Evolutionary conservation across 495 filamentous ascomycete species (phyloP).

Genomic region (Aspergillus sclerotioniger): DNA sequence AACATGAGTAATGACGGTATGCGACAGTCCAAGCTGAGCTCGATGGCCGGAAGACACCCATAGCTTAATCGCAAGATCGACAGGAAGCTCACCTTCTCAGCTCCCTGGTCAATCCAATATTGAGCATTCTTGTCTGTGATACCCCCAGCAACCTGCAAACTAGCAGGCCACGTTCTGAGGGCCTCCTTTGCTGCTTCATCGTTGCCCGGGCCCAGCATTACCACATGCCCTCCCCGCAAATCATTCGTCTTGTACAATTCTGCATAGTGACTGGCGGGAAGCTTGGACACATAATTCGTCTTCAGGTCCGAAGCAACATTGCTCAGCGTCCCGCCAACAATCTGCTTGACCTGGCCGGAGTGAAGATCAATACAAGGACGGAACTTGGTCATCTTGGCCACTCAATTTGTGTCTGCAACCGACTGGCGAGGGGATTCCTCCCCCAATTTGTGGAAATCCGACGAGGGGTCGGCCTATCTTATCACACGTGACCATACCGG

Average conservation of each 20-base stretch:
- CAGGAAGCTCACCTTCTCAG: slow-evolving; percentile 70
- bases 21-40: background rate
- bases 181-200: slow-evolving; percentile 75
- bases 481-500: slow-evolving; percentile 41
- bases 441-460: slow-evolving; percentile 16
- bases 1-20: no score
- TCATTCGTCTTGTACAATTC: slow-evolving; percentile 70
- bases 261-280: slow-evolving; percentile 77
- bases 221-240: slow-evolving; percentile 82
- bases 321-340: slow-evolving; percentile 89
- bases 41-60: background rate
- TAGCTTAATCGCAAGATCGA: background rate
- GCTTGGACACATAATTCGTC: slow-evolving; percentile 86
- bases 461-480: slow-evolving; percentile 37
- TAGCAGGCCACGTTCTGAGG: slow-evolving; percentile 68
- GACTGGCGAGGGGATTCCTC: slow-evolving; percentile 8
- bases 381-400: slow-evolving; percentile 78
- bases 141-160: slow-evolving; percentile 86
- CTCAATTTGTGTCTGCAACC: slow-evolving; percentile 7
- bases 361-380: slow-evolving; percentile 97
- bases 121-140: slow-evolving; percentile 80
- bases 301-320: slow-evolving; percentile 62
- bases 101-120: slow-evolving; percentile 83
- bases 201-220: slow-evolving; percentile 91
- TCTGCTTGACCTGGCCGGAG: slow-evolving; percentile 94